Base-by-base conservation (phyloP, 2,329 filamentous ascomycete genomes). In the Cladosporium sphaerospermum region DNA sequence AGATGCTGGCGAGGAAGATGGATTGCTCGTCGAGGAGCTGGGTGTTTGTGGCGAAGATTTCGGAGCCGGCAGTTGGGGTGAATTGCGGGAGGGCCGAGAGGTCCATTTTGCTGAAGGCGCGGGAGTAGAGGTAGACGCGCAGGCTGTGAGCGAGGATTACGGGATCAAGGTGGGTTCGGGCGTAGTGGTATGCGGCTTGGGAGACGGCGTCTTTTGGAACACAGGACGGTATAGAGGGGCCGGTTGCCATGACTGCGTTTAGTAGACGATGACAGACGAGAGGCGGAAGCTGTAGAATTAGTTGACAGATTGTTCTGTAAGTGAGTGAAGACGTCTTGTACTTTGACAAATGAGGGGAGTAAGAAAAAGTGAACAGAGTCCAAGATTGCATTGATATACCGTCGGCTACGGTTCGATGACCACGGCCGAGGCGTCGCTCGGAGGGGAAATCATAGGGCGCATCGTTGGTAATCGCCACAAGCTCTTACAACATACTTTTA, bases 1-100 rank as follows among this genome's bases (percentile, higher is more conserved):
- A 66, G 33, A 71, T 60, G 57, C 61, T 65, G 40, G 67, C 64
- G 1, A 59, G 57, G 54, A 64, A 67, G 34, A 69, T 57, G 2
- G 65, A 54, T 18, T 32, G 32, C 13, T 34, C 3, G 14, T 56
- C 40, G 6, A 43, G 23, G 4, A 31, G 9, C 11, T n/a, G 16
- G 10, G 16, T 8, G 5, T 14, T n/a, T 9, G 16, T 10, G 6
- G 16, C 11, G 41, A 44, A 51, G 37, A 47, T 40, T 7, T 47
- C 44, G 18, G 45, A 19, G 3, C 45, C 34, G 18, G 45, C 33
- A 28, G 45, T 50, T 19, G 52, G 39, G 4, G 32, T 18, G 8
- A 40, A 33, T 32, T 45, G 28, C 16, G 43, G n/a, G 18, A 54
- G 54, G 9, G 28, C 23, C 2, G 46, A 47, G 19, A 28, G 9